Evolutionary conservation across 495 filamentous ascomycete genomes (phyloP), one percentile per base, ranked within the genome.

Genomic region (Annulohypoxylon bovei): DNA sequence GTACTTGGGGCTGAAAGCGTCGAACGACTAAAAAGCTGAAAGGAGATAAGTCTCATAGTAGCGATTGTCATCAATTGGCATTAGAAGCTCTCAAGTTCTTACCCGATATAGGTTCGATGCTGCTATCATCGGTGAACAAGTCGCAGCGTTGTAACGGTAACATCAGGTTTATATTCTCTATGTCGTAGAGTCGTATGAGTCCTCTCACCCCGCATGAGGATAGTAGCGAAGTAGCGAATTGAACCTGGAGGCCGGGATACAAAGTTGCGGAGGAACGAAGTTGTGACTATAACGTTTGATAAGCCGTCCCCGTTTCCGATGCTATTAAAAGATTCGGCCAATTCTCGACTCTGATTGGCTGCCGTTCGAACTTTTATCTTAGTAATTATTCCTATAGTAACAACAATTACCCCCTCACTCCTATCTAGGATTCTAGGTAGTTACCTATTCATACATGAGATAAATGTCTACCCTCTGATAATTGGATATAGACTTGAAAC

Each of bases 291-390:
- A 25, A n/a, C 9, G 25, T 27, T 27, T 32, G 39, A 42, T 42
- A 42, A 42, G 16, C 39, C n/a, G 39, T 18, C 20, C 39, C 39
- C 39, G 16, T 22, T 33, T 54, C 50, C 50, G 50, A 56, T 39
- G 32, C 53, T 56, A 40, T 47, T 35, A 47, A 22, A 44, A 54
- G 18, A 32, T 42, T 54, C 30, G 27, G 23, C 16, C 18, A 59
- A 49, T 50, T 39, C 6, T 61, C 8, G 59, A 39, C 20, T 33
- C 6, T 65, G 32, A 70, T 70, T 65, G 67, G 67, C 20, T 58
- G 8, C 49, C 27, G 11, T 52, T 52, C 11, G 16, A 52, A 11
- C 20, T 47, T 47, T 18, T 47, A 7, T 11, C 44, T 47, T 47
- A 50, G 12, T 27, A n/a, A 28, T 50, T 27, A 28, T 49, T 25